Evolutionary conservation across 306 rosid genomes (phyloP), one percentile per base, ranked within the genome.

Genomic region (Trifolium repens): DNA sequence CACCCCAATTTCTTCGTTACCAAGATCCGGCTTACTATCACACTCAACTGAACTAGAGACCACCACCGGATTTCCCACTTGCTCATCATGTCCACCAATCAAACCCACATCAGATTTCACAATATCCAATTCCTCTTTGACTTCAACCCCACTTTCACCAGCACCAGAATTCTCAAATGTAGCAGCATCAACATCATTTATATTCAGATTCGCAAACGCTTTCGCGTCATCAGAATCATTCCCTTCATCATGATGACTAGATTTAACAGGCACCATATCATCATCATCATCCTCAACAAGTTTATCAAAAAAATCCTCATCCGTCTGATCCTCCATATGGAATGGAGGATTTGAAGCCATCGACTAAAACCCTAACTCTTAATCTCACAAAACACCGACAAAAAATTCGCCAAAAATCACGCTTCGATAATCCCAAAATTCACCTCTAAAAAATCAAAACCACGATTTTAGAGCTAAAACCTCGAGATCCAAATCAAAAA

Each of bases 291-390:
- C 94, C 79, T 88, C 90, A 15, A 93, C 96, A 82, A 93, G 81
- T 81, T 89, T 93, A 83, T 93, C 98, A 55, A 93, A 93, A 82
- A 93, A 93, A 84, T 91, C 98, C 80, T 84, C 98, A 54, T 91
- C 96, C 34, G 96, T 85, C 72, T 88, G 93, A 91, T 93, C 98
- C 93, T 93, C 96, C 93, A 91, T 66, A 13, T 79, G 81, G 66
- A 85, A 88, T 78, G 96, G 91, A 90, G 93, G 96, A 89, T 84
- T 88, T 57, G 96, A 81, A 78, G 91, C 96, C 98, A 93, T 93
- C 74, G 42, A 30, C 71, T 79, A 67, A 76, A 79, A 73, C 84
- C 89, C 82, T 75, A 82, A 76, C 7, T 44, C 69, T 71, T 26
- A 78, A 87, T 73, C 72, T 27, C 57, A 46, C 69, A 40, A 62